Base-by-base conservation (phyloP, 345 rosid species). In the Excoecaria cochinchinensis region DNA sequence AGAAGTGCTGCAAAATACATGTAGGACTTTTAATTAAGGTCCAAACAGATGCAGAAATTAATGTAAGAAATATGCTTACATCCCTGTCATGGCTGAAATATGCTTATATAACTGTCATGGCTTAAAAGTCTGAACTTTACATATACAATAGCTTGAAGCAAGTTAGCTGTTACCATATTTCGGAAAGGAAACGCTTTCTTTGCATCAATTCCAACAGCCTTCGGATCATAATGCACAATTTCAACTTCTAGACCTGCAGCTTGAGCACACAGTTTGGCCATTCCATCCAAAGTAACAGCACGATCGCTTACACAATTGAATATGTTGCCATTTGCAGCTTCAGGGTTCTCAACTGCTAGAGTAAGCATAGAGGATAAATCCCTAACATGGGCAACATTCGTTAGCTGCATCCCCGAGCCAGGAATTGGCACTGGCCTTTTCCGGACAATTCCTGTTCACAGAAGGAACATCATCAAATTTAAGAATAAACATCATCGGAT, bases 101-200 rank as follows among this genome's bases (percentile, higher is more conserved):
- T 14, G 13, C 13, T 39, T 64, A 11, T 6, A 66, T 66, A 17
- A 16, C 39, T 63, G 22, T 19, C 9, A 39, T 38, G 22, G 47
- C 21, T 38, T 24, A 56, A n/a, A 52, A 52, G 19, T n/a, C 6
- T 8, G 22, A 56, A 56, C 24, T 56, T 56, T 19, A 56, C 25
- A 56, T n/a, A 56, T 56, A 56, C 8, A 0, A 4, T 44, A 56
- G 7, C 24, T 56, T 56, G 1, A 31, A 63, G 42, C 14, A 44
- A 39, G 13, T 1, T 16, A 50, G 24, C 36, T 21, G 59, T 85
- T 89, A 93, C 99, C 91, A 91, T 91, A 79, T 85, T 91, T 75
- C 97, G 88, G 90, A 91, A 95, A 24, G 95, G 99, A 67, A 95
- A 93, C 50, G 98, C 97, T 83, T 95, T 93, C 89, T 85, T 95